Evolutionary conservation across 805 yeast species (phyloP).

Genomic region (Candida ponderosae): DNA sequence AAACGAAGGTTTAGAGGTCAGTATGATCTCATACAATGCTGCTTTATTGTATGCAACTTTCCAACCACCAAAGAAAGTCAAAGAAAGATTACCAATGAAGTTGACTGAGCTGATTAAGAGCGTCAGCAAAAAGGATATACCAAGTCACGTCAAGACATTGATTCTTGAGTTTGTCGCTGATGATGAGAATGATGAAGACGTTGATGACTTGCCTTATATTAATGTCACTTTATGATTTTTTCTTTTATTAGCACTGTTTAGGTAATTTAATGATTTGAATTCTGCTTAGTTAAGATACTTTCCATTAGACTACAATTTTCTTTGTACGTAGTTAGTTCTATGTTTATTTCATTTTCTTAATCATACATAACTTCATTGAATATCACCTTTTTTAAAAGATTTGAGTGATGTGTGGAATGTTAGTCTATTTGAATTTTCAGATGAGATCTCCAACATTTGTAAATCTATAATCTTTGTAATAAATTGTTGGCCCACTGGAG

Average conservation of each 20-base stretch:
- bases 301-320: no score
- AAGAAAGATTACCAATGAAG: slow-evolving; percentile 62
- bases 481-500: neutral
- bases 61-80: slow-evolving; percentile 84
- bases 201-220: slow-evolving; percentile 78
- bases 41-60: slow-evolving; percentile 87
- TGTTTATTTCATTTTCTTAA: no score
- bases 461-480: neutral
- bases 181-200: slow-evolving; percentile 89
- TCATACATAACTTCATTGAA: no score
- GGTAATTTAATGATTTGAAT: no score
- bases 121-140: slow-evolving; percentile 80
- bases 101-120: slow-evolving; percentile 71
- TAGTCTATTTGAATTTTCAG: neutral
- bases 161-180: slow-evolving; percentile 90
- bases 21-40: slow-evolving; percentile 90
- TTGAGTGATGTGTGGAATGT: neutral
- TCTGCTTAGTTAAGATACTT: neutral
- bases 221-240: slow-evolving; percentile 43
- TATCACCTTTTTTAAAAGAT: no score
- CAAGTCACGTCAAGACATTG: slow-evolving; percentile 64
- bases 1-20: slow-evolving; percentile 77
- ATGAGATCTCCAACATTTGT: neutral
- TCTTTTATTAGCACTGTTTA: no score
- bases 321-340: no score